Conservation (phyloP, 2,329 filamentous ascomycete genomes). For the Colletotrichum sp. region DNA sequence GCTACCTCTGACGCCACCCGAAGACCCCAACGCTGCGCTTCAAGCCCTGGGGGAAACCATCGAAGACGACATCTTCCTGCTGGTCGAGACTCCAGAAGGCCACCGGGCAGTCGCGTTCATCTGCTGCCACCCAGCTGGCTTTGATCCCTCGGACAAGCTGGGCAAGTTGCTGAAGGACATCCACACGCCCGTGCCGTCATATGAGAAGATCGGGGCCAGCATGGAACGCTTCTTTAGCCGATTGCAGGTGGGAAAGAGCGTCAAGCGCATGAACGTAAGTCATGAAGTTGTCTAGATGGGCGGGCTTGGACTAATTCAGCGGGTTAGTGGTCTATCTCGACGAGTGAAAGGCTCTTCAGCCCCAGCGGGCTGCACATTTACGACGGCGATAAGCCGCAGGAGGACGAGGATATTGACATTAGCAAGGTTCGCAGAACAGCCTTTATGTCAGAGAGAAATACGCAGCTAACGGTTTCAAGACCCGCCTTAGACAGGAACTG, state of each 20-base stretch:
- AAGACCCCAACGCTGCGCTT: constrained; percentile 38
- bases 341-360: constrained; percentile 45
- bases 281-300: neutral
- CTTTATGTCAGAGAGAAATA: neutral
- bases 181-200: constrained; percentile 57
- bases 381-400: constrained; percentile 33
- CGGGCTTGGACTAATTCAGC: neutral
- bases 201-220: constrained; percentile 57
- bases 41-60: constrained; percentile 52
- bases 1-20: constrained; percentile 31
- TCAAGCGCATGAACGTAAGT: constrained; percentile 56
- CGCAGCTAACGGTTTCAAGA: constrained; percentile 27
- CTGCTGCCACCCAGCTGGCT: constrained; percentile 58
- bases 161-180: constrained; percentile 53
- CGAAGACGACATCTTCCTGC: constrained; percentile 60
- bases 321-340: constrained; percentile 54
- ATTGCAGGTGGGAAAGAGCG: constrained; percentile 51
- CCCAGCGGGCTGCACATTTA: constrained; percentile 41
- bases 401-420: constrained; percentile 42
- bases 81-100: constrained; percentile 44
- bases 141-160: constrained; percentile 55
- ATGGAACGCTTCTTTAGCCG: constrained; percentile 60
- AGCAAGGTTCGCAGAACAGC: constrained; percentile 30
- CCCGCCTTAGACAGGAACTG: constrained; percentile 49
- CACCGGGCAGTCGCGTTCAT: constrained; percentile 53